Conservation (phyloP, 2,329 filamentous ascomycete species). For the Aureobasidium sp. region DNA sequence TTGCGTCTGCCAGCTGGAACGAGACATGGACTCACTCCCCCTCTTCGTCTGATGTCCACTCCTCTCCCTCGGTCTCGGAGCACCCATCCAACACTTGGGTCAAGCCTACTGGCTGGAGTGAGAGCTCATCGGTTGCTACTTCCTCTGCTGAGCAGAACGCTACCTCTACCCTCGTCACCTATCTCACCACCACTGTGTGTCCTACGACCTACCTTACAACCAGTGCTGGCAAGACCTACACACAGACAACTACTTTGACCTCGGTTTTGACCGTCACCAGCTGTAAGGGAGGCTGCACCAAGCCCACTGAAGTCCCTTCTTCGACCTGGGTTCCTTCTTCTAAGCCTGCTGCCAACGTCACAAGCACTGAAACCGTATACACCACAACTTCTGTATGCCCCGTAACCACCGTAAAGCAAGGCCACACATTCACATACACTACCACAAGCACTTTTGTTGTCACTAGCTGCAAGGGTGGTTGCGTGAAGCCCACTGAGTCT, state of each 20-base stretch:
- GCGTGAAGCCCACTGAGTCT: neutral
- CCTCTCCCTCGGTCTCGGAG: neutral
- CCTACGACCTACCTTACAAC: neutral
- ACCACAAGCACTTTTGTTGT: constrained; percentile 2
- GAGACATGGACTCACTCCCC: neutral
- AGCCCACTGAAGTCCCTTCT: neutral
- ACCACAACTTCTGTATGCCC: constrained; percentile 20
- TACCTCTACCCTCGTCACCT: constrained; percentile 18
- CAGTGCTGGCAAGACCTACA: neutral
- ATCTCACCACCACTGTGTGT: constrained; percentile 19
- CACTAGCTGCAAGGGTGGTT: neutral
- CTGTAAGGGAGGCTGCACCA: neutral
- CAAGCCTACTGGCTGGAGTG: neutral
- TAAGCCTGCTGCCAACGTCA: constrained; percentile 10
- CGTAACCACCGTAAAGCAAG: constrained; percentile 17
- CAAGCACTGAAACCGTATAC: constrained; percentile 16
- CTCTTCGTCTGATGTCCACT: neutral
- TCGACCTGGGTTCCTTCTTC: neutral
- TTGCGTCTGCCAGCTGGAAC: constrained; percentile 6
- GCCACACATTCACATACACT: constrained; percentile 16
- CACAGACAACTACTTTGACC: too few relatives aligned
- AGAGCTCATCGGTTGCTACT: constrained; percentile 17
- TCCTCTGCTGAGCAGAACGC: constrained; percentile 17
- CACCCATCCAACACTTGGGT: neutral
- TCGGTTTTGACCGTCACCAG: neutral